Conservation (phyloP, 352 stramenopile species). For the Phytophthora multivora region DNA sequence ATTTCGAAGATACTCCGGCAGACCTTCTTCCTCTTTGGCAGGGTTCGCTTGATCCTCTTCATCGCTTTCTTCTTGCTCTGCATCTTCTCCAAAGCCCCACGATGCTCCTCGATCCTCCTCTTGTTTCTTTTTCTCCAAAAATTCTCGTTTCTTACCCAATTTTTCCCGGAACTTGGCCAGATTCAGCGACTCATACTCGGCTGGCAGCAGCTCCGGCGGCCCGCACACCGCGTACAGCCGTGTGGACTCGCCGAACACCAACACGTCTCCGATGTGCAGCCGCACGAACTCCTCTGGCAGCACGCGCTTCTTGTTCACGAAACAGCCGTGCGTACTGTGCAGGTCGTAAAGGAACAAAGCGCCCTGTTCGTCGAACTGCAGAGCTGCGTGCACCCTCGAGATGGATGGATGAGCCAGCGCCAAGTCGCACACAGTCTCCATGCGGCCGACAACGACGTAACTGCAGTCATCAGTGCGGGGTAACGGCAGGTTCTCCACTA, state of each 20-base stretch:
- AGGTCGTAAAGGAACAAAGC: constrained; percentile 78
- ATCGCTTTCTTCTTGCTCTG: constrained; percentile 43
- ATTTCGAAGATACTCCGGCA: constrained; percentile 80
- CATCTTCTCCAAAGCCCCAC: constrained; percentile 89
- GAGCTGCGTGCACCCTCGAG: constrained; percentile 70
- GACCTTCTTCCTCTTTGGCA: constrained; percentile 13
- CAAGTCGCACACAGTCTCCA: constrained; percentile 71
- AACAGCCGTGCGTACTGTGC: constrained; percentile 83
- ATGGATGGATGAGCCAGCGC: constrained; percentile 77
- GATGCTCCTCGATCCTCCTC: constrained; percentile 44
- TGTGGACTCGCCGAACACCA: constrained; percentile 90
- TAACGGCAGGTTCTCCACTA: constrained; percentile 54
- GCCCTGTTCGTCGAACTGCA: constrained; percentile 73
- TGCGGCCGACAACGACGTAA: constrained; percentile 61
- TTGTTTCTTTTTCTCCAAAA: constrained; percentile 25
- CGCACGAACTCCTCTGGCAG: constrained; percentile 51
- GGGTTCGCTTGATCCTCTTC: constrained; percentile 28
- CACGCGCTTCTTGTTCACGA: constrained; percentile 82
- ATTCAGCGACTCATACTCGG: constrained; percentile 78
- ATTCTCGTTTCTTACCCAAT: constrained; percentile 22
- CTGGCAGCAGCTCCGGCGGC: constrained; percentile 62
- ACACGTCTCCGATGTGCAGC: constrained; percentile 82
- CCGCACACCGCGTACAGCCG: constrained; percentile 81
- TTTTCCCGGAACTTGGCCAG: constrained; percentile 43
- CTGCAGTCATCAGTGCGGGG: constrained; percentile 31